Conservation (phyloP, 2,329 filamentous ascomycete species). For the Aphanocladium album region DNA sequence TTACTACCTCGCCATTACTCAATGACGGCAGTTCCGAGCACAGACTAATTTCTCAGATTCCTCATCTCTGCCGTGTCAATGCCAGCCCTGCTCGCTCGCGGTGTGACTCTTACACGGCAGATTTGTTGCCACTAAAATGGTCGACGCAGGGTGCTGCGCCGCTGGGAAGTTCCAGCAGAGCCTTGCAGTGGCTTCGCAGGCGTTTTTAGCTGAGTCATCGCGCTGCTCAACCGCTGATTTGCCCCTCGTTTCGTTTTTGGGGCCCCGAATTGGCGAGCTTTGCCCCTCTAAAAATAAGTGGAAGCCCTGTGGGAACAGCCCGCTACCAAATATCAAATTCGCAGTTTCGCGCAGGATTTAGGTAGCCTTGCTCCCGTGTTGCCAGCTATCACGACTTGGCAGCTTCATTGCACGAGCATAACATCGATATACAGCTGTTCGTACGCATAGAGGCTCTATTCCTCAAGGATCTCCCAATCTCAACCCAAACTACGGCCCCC, state of each 20-base stretch:
- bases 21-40: background rate
- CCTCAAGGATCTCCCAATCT: background rate
- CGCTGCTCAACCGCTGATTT: background rate
- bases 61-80: background rate
- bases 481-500: background rate
- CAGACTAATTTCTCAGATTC: background rate
- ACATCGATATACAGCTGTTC: too few species aligned
- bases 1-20: background rate
- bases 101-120: slow-evolving; percentile 11
- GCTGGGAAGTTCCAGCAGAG: background rate
- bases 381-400: background rate
- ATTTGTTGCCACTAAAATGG: background rate
- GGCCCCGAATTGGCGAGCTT: slow-evolving; percentile 1
- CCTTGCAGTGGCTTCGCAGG: too few species aligned
- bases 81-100: background rate
- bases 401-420: background rate
- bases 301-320: slow-evolving; percentile 6
- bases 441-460: background rate
- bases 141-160: too few species aligned
- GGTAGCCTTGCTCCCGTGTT: background rate
- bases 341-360: background rate
- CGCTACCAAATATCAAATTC: slow-evolving; percentile 6
- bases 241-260: slow-evolving; percentile 6
- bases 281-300: slow-evolving; percentile 12
- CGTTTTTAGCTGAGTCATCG: slow-evolving; percentile 8